These are phyloP conservation scores for Senecio squalidus DNA, from an alignment of 140 eudicot genomes.

Conservation along the genomic window DNA sequence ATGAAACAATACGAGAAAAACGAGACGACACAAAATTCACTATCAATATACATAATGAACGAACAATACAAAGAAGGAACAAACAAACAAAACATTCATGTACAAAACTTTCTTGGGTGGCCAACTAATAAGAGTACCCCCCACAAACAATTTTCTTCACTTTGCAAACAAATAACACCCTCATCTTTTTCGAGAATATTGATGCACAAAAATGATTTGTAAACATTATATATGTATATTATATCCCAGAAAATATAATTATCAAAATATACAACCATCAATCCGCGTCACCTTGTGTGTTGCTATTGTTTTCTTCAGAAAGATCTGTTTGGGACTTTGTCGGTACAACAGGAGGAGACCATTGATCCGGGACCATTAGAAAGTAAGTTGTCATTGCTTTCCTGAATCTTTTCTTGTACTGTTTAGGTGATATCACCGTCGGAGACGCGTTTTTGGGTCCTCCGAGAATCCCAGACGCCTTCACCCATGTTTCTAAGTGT, in stretches of 20 bases:
- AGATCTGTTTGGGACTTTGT: constrained; percentile 62
- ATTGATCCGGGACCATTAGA: constrained; percentile 97
- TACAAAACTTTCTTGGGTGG: constrained; percentile 21
- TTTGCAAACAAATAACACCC: constrained; percentile 21
- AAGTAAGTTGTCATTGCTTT: constrained; percentile 97
- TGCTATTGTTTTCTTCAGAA: constrained; percentile 37
- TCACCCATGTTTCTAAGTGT: constrained; percentile 97
- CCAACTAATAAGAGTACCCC: neutral
- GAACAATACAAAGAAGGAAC: constrained; percentile 2
- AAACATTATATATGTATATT: constrained; percentile 10
- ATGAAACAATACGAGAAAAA: neutral
- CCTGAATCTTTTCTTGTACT: constrained; percentile 91
- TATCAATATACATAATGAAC: constrained; percentile 11
- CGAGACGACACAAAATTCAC: constrained; percentile 1
- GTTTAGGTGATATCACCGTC: constrained; percentile 90
- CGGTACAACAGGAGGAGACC: constrained; percentile 86
- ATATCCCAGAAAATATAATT: neutral
- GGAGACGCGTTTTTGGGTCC: constrained; percentile 88
- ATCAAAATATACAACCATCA: constrained; percentile 11
- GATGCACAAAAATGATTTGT: constrained; percentile 20
- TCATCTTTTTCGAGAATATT: constrained; percentile 14
- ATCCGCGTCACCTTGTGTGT: constrained; percentile 28
- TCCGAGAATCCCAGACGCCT: constrained; percentile 93
- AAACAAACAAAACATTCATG: constrained; percentile 13
- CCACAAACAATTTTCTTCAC: neutral